These are phyloP conservation scores for Combretum micranthum DNA, from an alignment of 345 rosid species.

Conservation along the genomic window DNA sequence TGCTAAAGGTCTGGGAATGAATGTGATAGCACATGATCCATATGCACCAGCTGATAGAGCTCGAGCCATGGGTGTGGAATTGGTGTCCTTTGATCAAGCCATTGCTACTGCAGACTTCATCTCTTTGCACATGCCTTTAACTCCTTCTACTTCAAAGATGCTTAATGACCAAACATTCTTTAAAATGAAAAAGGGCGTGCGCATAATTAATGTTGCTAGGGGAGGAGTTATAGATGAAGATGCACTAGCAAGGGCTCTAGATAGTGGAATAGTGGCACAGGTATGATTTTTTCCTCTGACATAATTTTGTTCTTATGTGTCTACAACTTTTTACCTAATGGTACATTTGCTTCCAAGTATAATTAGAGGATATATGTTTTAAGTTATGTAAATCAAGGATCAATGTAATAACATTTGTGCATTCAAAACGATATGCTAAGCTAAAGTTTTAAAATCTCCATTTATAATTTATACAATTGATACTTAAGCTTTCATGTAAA, in stretches of 20 bases:
- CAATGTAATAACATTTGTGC: too few species aligned
- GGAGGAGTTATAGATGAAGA: constrained; percentile 90
- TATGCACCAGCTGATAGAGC: constrained; percentile 81
- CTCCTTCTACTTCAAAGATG: constrained; percentile 46
- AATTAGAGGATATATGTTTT: too few species aligned
- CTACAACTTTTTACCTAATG: too few species aligned
- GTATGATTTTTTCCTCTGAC: constrained; percentile 17
- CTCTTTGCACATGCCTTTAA: constrained; percentile 81
- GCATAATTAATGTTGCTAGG: constrained; percentile 76
- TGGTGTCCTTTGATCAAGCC: constrained; percentile 74
- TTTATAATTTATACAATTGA: too few species aligned
- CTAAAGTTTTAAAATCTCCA: too few species aligned
- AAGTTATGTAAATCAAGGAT: too few species aligned
- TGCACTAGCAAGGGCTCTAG: constrained; percentile 68
- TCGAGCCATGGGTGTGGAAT: constrained; percentile 67
- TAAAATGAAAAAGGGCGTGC: constrained; percentile 71
- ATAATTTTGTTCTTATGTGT: neutral
- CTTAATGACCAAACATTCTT: constrained; percentile 62
- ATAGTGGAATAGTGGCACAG: constrained; percentile 64
- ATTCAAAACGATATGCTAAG: neutral
- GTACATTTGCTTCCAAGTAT: too few species aligned
- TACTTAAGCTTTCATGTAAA: too few species aligned
- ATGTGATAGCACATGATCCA: constrained; percentile 78
- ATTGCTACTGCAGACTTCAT: constrained; percentile 64
- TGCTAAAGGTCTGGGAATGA: constrained; percentile 83